These are phyloP conservation scores for Dactylellina cionopaga DNA, from an alignment of 2,329 filamentous ascomycete species.

Conservation along the genomic window DNA sequence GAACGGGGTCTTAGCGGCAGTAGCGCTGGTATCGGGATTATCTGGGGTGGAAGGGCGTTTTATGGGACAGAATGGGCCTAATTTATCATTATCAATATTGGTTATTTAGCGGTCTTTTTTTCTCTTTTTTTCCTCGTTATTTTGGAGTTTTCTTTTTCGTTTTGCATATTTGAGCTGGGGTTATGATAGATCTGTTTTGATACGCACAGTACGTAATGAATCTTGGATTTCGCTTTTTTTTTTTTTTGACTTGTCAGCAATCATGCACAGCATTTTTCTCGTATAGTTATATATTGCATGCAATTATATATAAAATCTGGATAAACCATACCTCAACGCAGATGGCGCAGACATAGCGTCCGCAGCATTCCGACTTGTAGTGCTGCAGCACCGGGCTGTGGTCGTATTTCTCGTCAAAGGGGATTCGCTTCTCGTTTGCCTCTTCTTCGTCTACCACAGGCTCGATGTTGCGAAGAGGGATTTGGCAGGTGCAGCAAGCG, in stretches of 20 bases:
- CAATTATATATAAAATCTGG: neutral
- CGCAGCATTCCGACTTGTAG: conserved; percentile 53
- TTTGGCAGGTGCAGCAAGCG: conserved; percentile 50
- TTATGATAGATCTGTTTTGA: conserved; percentile 24
- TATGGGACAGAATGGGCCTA: conserved; percentile 55
- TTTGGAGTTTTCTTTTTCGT: conserved; percentile 22
- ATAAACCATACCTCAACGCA: conserved; percentile 51
- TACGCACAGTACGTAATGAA: conserved; percentile 54
- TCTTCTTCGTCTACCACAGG: neutral
- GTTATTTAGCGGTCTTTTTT: conserved; percentile 18
- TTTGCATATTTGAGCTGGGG: neutral
- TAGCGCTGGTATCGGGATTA: neutral
- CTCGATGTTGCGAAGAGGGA: conserved; percentile 12
- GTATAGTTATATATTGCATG: neutral
- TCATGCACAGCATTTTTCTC: neutral
- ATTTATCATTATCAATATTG: conserved; percentile 7
- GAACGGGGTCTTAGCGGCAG: neutral
- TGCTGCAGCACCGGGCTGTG: neutral
- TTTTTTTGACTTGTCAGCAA: neutral
- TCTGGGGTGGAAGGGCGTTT: conserved; percentile 37
- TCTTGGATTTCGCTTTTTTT: conserved; percentile 53
- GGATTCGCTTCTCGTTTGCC: conserved; percentile 4
- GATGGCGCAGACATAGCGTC: conserved; percentile 53
- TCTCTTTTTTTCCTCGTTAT: neutral
- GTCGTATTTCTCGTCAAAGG: conserved; percentile 14